Conservation (phyloP, 805 yeast genomes). For the Candida incommunis region DNA sequence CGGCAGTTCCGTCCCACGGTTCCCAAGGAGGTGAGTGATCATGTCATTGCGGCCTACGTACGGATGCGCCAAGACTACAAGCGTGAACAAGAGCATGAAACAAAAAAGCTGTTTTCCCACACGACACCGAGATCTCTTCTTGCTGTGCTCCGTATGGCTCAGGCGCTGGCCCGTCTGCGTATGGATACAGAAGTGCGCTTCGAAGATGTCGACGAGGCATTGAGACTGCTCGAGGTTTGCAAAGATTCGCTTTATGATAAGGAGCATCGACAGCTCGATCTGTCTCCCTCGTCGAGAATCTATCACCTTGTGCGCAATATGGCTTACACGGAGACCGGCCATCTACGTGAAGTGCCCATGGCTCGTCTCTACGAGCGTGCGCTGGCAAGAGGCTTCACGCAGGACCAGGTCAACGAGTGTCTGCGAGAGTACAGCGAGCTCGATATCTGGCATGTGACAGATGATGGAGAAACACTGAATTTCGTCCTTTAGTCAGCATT, state of each 20-base stretch:
- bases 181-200: slow-evolving; percentile 56
- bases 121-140: slow-evolving; percentile 91
- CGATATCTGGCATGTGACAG: slow-evolving; percentile 63
- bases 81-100: slow-evolving; percentile 44
- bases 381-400: slow-evolving; percentile 72
- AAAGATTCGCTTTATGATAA: slow-evolving; percentile 56
- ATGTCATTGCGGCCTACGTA: slow-evolving; percentile 74
- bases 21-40: slow-evolving; percentile 70
- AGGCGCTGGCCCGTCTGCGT: slow-evolving; percentile 84
- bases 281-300: slow-evolving; percentile 52
- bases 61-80: slow-evolving; percentile 88
- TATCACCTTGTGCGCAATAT: slow-evolving; percentile 54
- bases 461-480: slow-evolving; percentile 37
- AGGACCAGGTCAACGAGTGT: slow-evolving; percentile 62
- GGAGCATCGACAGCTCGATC: slow-evolving; percentile 36
- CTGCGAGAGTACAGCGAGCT: slow-evolving; percentile 57
- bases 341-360: slow-evolving; percentile 30
- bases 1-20: slow-evolving; percentile 75
- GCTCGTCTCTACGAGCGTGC: slow-evolving; percentile 45
- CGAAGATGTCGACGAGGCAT: slow-evolving; percentile 91
- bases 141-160: slow-evolving; percentile 84
- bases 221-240: slow-evolving; percentile 76
- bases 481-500: background rate
- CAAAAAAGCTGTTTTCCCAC: slow-evolving; percentile 70
- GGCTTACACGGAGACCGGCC: slow-evolving; percentile 18